Conservation (phyloP, 2,329 filamentous ascomycete genomes). For the Parasarocladium wereldwijsianum region DNA sequence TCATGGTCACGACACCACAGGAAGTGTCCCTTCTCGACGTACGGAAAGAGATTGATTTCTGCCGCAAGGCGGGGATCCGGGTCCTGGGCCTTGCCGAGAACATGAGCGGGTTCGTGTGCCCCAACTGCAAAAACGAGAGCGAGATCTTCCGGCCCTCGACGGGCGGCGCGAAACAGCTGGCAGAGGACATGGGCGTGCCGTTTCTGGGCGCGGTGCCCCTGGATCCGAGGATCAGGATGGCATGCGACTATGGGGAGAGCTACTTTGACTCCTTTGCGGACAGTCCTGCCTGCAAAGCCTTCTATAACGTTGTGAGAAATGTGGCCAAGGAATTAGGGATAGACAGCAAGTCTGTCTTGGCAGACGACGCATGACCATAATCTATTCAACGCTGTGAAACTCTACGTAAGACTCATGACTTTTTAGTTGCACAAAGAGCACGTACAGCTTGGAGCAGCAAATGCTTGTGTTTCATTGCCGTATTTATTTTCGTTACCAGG, state of each 20-base stretch:
- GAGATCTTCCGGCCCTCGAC: constrained; percentile 89
- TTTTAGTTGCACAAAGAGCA: no score
- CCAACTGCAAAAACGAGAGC: constrained; percentile 67
- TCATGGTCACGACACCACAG: constrained; percentile 88
- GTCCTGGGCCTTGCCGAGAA: constrained; percentile 91
- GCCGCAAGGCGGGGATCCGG: constrained; percentile 79
- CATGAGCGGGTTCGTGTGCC: constrained; percentile 95
- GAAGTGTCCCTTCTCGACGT: constrained; percentile 89
- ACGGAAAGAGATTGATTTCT: constrained; percentile 95
- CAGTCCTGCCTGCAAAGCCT: constrained; percentile 73
- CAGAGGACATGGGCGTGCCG: constrained; percentile 73
- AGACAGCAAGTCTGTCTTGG: constrained; percentile 37
- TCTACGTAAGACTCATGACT: no score
- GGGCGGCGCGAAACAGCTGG: constrained; percentile 67
- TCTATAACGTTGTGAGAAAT: constrained; percentile 64
- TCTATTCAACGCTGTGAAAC: no score
- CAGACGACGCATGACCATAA: no score
- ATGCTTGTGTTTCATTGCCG: no score
- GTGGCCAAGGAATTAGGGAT: constrained; percentile 53
- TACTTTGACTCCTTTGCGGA: constrained; percentile 91
- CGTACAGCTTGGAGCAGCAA: no score
- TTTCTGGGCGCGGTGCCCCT: constrained; percentile 84
- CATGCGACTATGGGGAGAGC: constrained; percentile 93
- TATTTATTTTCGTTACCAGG: no score
- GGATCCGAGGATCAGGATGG: constrained; percentile 88